These are phyloP conservation scores for Sugiyamaella japonica DNA, from an alignment of 1,139 yeast genomes.

Conservation along the genomic window DNA sequence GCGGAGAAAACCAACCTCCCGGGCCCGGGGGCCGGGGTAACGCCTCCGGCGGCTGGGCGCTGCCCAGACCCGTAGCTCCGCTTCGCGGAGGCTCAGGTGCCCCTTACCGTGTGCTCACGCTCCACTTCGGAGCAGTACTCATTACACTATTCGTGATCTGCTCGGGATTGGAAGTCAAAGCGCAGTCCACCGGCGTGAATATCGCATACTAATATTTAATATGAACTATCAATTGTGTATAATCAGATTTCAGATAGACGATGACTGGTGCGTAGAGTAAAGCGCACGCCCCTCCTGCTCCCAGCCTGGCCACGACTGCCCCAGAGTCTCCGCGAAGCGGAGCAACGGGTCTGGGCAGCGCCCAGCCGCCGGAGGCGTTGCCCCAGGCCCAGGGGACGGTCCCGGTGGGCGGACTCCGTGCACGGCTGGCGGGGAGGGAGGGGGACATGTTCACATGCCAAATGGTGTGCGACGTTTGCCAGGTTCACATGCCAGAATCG, in stretches of 20 bases:
- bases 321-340: constrained; percentile 1
- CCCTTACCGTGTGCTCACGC: not conserved
- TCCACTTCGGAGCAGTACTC: too few species aligned
- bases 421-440: not conserved
- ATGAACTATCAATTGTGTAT: too few species aligned
- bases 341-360: constrained; percentile 6
- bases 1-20: not conserved
- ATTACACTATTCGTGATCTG: too few species aligned
- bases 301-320: too few species aligned
- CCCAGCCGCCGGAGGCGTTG: constrained; percentile 2
- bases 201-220: too few species aligned
- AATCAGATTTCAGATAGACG: too few species aligned
- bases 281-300: too few species aligned
- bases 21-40: too few species aligned
- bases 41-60: too few species aligned
- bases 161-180: too few species aligned
- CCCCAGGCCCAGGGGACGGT: not conserved
- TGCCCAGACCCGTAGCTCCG: not conserved
- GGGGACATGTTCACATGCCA: constrained; percentile 10
- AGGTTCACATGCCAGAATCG: constrained; percentile 9
- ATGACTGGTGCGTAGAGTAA: too few species aligned
- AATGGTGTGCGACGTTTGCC: not conserved
- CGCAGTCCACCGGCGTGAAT: too few species aligned
- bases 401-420: not conserved
- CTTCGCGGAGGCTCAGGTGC: not conserved